Base-by-base conservation (phyloP, 2,329 filamentous ascomycete species). In the Xylariaceae sp. region DNA sequence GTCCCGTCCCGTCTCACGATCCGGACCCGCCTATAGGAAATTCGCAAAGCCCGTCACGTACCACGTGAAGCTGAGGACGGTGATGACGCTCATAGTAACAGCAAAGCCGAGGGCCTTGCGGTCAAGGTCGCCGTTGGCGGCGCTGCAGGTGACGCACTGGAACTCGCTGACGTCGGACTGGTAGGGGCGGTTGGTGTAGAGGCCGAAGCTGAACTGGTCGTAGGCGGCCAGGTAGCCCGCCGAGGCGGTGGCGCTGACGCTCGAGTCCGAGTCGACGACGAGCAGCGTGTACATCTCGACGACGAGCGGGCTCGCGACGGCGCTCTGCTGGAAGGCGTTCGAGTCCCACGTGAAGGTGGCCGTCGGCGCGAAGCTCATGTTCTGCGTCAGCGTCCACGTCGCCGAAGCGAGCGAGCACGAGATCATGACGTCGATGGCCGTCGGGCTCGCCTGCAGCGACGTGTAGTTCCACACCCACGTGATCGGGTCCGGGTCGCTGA, bases 401-500 rank as follows among this genome's bases (percentile, higher is more conserved):
- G 65, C 61, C 14, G 62, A 56, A 28, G 65, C 70, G 6, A 54
- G 54, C 25, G 68, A 68, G 60, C 72, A 77, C 43, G 70, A 73
- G 21, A 75, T 63, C 37, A 78, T 54, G 11, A 81, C 61, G 43
- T 81, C 74, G 37, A 82, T 51, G 25, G 74, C 76, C 3, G 71
- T 75, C 2, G 77, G 77, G 1, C 64, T 70, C 17, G 60, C 73
- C 35, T 66, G 61, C 19, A 82, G 55, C 28, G 68, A 69, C 3
- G 77, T 81, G 60, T 80, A 81, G 58, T 80, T 80, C 75, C 76
- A 82, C 29, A 59, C 67, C 56, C 72, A 76, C 11, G 74, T 80
- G 27, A 79, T 60, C 28, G 62, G 62, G 49, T 49, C 49, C 9
- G 43, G 41, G 37, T 78, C 68, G 40, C 72, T 70, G 40, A 80